Evolutionary conservation across 352 stramenopile species (phyloP).

Genomic region (Phytophthora brassicae): DNA sequence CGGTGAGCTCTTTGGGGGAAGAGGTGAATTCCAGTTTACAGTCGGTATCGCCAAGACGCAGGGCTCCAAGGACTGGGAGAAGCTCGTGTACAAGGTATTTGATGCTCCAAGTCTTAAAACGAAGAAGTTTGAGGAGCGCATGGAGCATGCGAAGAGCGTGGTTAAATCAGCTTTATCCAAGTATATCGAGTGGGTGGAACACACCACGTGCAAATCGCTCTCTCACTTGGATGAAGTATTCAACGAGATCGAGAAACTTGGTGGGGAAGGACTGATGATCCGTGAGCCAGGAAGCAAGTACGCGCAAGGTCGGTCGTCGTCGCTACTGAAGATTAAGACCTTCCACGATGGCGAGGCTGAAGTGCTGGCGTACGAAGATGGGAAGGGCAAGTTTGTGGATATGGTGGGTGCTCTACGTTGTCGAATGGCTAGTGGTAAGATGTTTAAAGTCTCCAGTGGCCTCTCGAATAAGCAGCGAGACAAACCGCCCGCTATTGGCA

Average conservation of each 20-base stretch:
- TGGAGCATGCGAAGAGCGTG: constrained; percentile 34
- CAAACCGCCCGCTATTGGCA: constrained; percentile 46
- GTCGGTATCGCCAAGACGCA: constrained; percentile 68
- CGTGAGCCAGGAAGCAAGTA: constrained; percentile 60
- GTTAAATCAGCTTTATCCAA: constrained; percentile 31
- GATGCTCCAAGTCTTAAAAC: constrained; percentile 50
- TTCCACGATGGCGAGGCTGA: constrained; percentile 72
- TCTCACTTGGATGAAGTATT: constrained; percentile 57
- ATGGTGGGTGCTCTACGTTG: constrained; percentile 61
- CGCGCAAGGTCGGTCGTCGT: constrained; percentile 44
- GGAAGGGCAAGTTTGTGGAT: constrained; percentile 68
- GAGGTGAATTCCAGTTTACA: constrained; percentile 62
- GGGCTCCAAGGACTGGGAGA: constrained; percentile 50
- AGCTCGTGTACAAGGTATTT: constrained; percentile 74
- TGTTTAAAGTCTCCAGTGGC: constrained; percentile 72
- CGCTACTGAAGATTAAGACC: constrained; percentile 79
- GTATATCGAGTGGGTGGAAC: constrained; percentile 63
- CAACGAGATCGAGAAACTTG: constrained; percentile 53
- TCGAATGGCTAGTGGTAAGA: constrained; percentile 64
- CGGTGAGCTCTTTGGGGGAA: constrained; percentile 69
- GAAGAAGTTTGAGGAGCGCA: constrained; percentile 63
- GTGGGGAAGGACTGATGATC: constrained; percentile 76
- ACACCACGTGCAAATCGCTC: constrained; percentile 55
- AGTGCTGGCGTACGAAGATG: constrained; percentile 64
- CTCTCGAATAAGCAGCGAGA: constrained; percentile 60